Conservation (phyloP, 345 rosid genomes). For the Salix exigua region DNA sequence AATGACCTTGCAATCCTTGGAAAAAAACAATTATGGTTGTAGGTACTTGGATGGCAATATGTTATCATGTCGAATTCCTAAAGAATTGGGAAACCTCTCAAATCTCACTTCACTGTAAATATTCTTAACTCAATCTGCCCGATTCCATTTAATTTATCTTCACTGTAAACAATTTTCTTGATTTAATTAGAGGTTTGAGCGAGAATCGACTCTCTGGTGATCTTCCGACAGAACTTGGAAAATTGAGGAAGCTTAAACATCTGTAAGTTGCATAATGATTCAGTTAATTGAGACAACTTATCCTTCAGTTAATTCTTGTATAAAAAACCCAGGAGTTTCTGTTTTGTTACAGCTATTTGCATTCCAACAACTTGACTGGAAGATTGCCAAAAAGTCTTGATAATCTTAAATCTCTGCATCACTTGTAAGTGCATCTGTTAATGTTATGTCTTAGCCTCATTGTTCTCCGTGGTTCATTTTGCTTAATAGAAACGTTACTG, state of each 20-base stretch:
- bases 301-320: too few species aligned
- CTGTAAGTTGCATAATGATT: constrained; percentile 12
- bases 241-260: neutral
- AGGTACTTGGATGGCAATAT: neutral
- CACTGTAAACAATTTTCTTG: too few species aligned
- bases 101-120: fast-evolving
- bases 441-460: neutral
- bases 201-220: constrained; percentile 5
- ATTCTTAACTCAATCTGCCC: neutral
- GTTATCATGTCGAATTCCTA: constrained; percentile 15
- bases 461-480: neutral
- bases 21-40: neutral
- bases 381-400: neutral
- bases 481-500: neutral
- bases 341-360: constrained; percentile 8
- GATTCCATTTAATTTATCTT: neutral
- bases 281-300: neutral
- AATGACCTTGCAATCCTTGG: neutral
- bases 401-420: fast-evolving
- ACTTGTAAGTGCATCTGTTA: neutral
- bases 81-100: constrained; percentile 4
- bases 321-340: neutral
- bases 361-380: constrained; percentile 16
- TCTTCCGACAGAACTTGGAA: constrained; percentile 8
- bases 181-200: neutral